Evolutionary conservation across 2,329 filamentous ascomycete species (phyloP).

Genomic region (Phaeoacremonium minimum): DNA sequence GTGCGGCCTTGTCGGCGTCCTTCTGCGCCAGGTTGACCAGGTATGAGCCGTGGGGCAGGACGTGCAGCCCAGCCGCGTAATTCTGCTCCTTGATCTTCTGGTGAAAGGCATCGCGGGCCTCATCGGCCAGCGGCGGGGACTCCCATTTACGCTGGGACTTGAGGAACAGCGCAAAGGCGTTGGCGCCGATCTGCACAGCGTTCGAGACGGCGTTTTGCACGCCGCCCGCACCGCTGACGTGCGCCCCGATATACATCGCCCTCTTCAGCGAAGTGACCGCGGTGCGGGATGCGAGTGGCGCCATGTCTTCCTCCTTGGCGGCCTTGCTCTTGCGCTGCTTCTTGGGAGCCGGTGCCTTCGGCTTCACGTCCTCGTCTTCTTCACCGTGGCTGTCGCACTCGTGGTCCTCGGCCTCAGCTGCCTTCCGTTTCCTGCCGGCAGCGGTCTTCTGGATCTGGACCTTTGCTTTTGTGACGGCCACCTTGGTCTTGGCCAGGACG

Average conservation of each 20-base stretch:
- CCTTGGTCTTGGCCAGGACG: constrained; percentile 20
- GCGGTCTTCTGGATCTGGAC: constrained; percentile 15
- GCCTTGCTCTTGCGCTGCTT: constrained; percentile 42
- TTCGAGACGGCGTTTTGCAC: constrained; percentile 86
- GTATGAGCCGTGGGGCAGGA: constrained; percentile 92
- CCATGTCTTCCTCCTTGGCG: constrained; percentile 34
- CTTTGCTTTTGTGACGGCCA: constrained; percentile 12
- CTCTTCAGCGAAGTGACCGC: constrained; percentile 57
- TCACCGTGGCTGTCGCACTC: constrained; percentile 15
- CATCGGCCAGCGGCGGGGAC: constrained; percentile 69
- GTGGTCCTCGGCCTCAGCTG: constrained; percentile 15
- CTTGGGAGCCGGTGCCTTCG: constrained; percentile 14
- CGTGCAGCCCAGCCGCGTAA: constrained; percentile 68
- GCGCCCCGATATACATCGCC: constrained; percentile 81
- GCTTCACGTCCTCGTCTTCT: constrained; percentile 18
- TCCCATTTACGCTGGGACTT: constrained; percentile 96
- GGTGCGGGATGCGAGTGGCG: constrained; percentile 68
- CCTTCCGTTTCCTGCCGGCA: constrained; percentile 11
- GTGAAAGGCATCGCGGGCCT: constrained; percentile 66
- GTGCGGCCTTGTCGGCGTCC: constrained; percentile 72
- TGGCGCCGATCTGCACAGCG: constrained; percentile 76
- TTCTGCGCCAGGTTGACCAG: constrained; percentile 91
- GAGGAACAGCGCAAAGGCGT: constrained; percentile 90
- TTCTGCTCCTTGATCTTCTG: constrained; percentile 61
- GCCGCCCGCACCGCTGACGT: constrained; percentile 86